Conservation (phyloP, 1,139 yeast species). For the Nakaseomyces nivariensis region DNA sequence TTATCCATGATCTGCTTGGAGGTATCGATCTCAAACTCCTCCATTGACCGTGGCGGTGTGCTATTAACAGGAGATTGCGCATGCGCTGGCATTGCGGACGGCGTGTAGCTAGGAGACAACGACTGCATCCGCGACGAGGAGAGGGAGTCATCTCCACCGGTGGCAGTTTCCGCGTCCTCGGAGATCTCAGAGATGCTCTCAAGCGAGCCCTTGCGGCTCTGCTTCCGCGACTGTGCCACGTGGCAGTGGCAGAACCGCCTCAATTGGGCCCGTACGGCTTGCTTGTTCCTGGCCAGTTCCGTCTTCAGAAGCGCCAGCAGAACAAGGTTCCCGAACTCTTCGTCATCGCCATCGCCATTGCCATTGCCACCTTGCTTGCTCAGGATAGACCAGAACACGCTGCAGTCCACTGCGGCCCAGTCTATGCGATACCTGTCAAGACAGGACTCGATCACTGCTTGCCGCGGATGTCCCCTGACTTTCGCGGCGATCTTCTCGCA, state of each 20-base stretch:
- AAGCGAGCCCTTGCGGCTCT: not conserved
- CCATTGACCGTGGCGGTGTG: not conserved
- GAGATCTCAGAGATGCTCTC: not conserved
- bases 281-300: not conserved
- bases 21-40: not conserved
- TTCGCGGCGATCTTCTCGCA: not conserved
- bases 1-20: constrained; percentile 1
- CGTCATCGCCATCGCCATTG: not conserved
- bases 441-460: not conserved
- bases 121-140: not conserved
- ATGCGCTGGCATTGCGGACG: not conserved
- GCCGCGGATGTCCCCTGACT: not conserved
- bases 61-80: not conserved
- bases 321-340: not conserved
- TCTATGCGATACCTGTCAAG: not conserved
- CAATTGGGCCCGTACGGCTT: not conserved
- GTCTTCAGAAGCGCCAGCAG: not conserved
- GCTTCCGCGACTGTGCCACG: not conserved
- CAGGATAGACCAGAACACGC: not conserved
- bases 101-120: constrained; percentile 1
- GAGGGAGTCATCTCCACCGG: too few relatives aligned
- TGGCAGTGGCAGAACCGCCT: not conserved
- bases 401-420: not conserved
- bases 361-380: not conserved
- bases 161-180: too few relatives aligned